These are phyloP conservation scores for Geotrichum macrosporum DNA, from an alignment of 1,139 yeast genomes.

Conservation along the genomic window DNA sequence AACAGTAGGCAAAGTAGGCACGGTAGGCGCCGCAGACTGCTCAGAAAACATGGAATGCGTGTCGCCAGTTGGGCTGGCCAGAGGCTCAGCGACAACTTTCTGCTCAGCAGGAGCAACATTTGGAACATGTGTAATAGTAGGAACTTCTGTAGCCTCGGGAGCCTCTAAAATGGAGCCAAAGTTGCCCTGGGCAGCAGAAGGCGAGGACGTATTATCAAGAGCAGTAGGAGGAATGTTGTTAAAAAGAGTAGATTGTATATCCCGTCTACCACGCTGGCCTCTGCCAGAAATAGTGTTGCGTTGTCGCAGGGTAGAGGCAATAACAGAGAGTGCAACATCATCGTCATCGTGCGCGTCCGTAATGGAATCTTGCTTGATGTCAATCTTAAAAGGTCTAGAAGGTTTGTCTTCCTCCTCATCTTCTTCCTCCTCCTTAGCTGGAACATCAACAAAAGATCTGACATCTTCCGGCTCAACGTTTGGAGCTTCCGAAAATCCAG, in stretches of 20 bases:
- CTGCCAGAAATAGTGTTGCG: slow-evolving; percentile 34
- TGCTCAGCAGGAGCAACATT: slow-evolving; percentile 2
- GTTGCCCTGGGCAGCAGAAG: slow-evolving; percentile 11
- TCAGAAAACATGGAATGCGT: slow-evolving; percentile 11
- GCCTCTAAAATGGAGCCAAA: slow-evolving; percentile 4
- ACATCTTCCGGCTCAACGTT: slow-evolving; percentile 12
- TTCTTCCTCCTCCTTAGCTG: slow-evolving; percentile 23
- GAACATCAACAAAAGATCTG: slow-evolving; percentile 9
- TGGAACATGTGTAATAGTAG: too few species aligned
- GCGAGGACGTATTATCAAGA: slow-evolving; percentile 22
- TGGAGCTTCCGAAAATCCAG: not conserved
- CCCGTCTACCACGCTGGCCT: slow-evolving; percentile 42
- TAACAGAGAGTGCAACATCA: slow-evolving; percentile 33
- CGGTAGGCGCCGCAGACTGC: slow-evolving; percentile 15
- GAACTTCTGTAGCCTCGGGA: slow-evolving; percentile 1
- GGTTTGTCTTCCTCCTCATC: slow-evolving; percentile 22
- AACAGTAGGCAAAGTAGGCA: slow-evolving; percentile 29
- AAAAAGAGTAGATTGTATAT: slow-evolving; percentile 53
- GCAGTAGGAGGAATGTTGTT: slow-evolving; percentile 44
- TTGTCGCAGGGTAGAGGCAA: slow-evolving; percentile 34
- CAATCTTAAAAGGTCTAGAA: slow-evolving; percentile 29
- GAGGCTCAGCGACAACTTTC: slow-evolving; percentile 19
- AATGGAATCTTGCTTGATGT: slow-evolving; percentile 35
- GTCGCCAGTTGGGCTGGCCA: slow-evolving; percentile 7
- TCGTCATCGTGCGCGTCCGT: slow-evolving; percentile 36